Percentiles rank a stretch among this genome's conserved stretches.
Evolutionary conservation across 495 filamentous ascomycete genomes (phyloP).

Genomic region (Platismatia glauca): DNA sequence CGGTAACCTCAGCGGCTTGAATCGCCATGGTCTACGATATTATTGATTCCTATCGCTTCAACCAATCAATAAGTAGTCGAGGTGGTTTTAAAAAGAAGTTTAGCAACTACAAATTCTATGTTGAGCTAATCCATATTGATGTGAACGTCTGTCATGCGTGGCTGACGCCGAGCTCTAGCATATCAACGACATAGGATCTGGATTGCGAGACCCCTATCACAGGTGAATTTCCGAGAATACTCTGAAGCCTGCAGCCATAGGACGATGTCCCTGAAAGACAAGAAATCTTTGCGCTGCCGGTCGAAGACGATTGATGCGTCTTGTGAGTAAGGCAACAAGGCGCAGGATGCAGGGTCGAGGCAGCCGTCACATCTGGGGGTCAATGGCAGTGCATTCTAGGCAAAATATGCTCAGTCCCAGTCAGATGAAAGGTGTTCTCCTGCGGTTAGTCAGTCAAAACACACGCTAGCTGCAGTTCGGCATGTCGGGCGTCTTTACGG

Average conservation of each 20-base stretch:
- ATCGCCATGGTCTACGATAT: not conserved
- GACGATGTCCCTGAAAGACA: constrained; percentile 12
- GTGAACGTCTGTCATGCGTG: not conserved
- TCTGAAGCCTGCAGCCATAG: not conserved
- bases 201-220: not conserved
- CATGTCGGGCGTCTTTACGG: too few relatives aligned
- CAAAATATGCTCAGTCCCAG: not conserved
- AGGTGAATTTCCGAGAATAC: not conserved
- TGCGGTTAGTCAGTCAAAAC: not conserved
- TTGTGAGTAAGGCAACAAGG: not conserved
- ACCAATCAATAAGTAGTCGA: not conserved
- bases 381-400: not conserved
- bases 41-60: not conserved
- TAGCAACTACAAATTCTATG: constrained; percentile 1
- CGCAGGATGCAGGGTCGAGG: not conserved
- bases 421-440: not conserved
- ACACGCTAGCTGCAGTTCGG: not conserved
- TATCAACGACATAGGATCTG: constrained; percentile 2
- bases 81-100: not conserved
- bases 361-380: not conserved
- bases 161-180: constrained; percentile 9
- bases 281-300: not conserved
- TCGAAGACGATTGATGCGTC: not conserved
- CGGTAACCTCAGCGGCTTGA: not conserved
- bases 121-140: not conserved